A percentile compares a stretch with the other conserved stretches of the same genome.
These are phyloP conservation scores for Euphorbia corollata DNA, from an alignment of 441 rosid genomes.

Conservation along the genomic window DNA sequence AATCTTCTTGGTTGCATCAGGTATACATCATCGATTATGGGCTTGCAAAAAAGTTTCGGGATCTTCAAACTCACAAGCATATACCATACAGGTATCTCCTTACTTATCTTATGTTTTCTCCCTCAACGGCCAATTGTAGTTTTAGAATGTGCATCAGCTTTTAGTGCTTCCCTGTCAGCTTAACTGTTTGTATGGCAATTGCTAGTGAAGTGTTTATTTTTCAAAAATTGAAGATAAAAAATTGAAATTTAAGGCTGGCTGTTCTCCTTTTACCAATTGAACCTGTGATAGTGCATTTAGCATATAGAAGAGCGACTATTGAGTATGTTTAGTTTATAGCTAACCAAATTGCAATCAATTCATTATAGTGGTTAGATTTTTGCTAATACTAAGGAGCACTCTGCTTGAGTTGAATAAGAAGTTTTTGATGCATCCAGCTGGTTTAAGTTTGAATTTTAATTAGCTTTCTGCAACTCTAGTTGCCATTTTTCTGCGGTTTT, in stretches of 20 bases:
- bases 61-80: slow-evolving; percentile 92
- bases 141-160: not conserved
- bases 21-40: slow-evolving; percentile 87
- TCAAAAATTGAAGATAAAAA: not conserved
- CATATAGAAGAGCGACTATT: not conserved
- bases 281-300: not conserved
- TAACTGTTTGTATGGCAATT: not conserved
- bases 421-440: not conserved
- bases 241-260: not conserved
- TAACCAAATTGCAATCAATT: not conserved
- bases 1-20: slow-evolving; percentile 26
- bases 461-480: not conserved
- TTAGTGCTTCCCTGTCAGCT: not conserved
- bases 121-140: not conserved
- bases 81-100: slow-evolving; percentile 70
- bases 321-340: not conserved
- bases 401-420: not conserved
- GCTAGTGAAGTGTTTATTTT: not conserved
- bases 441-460: not conserved
- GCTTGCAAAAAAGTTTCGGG: slow-evolving; percentile 87
- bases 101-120: slow-evolving; percentile 1
- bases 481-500: not conserved
- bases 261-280: not conserved
- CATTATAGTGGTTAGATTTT: slow-evolving; percentile 6
- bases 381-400: slow-evolving; percentile 8